Evolutionary conservation across 352 stramenopile species (phyloP).

Genomic region (Blastocystis sp.): DNA sequence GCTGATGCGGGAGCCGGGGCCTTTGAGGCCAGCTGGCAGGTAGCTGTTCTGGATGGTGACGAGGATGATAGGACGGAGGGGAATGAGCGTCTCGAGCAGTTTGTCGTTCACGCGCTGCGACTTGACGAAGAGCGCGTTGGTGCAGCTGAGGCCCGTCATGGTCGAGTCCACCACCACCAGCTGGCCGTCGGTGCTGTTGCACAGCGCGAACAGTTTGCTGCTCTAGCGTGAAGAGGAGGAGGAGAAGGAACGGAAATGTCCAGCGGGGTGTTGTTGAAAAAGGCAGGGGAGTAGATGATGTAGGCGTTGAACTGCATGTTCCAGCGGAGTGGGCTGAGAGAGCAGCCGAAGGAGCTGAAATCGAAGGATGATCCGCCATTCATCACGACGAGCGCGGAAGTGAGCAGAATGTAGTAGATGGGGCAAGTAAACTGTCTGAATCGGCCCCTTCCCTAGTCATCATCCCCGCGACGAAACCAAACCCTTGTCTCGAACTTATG

Average conservation of each 20-base stretch:
- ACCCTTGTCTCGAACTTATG: slow-evolving; percentile 44
- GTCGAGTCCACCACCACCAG: slow-evolving; percentile 4
- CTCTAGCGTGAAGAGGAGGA: not conserved
- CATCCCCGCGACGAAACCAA: not conserved
- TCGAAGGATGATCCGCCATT: not conserved
- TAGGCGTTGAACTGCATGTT: slow-evolving; percentile 46
- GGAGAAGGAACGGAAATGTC: not conserved
- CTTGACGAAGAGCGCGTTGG: slow-evolving; percentile 7
- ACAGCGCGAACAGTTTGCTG: slow-evolving; percentile 1
- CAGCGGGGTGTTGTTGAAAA: slow-evolving; percentile 27
- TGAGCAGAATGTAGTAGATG: slow-evolving; percentile 24
- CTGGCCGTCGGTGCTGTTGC: slow-evolving; percentile 41
- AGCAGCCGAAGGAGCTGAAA: not conserved
- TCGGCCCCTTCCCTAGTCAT: slow-evolving; percentile 15
- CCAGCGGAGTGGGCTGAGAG: slow-evolving; percentile 20
- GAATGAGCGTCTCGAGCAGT: not conserved
- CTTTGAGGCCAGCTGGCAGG: not conserved
- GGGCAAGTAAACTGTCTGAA: slow-evolving; percentile 48
- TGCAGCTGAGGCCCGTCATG: not conserved
- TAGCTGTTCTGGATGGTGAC: slow-evolving; percentile 12
- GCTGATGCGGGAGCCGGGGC: not conserved
- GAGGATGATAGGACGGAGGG: not conserved
- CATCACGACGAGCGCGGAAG: slow-evolving; percentile 12
- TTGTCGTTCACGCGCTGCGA: not conserved
- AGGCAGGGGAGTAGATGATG: slow-evolving; percentile 48